Evolutionary conservation across 2,329 filamentous ascomycete species (phyloP).

Genomic region (Penicillium sp.): DNA sequence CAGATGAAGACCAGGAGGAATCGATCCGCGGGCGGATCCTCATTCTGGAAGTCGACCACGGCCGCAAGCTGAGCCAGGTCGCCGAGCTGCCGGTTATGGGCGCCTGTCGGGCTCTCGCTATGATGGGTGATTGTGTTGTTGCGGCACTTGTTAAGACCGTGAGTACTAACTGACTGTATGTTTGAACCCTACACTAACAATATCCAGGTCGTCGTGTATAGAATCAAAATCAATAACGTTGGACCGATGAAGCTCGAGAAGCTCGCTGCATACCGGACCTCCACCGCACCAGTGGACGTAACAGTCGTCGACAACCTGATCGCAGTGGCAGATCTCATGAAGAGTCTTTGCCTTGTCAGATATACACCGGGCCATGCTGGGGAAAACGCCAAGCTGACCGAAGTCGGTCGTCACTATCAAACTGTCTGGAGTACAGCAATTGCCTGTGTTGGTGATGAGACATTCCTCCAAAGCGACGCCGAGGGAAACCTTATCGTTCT

Average conservation of each 20-base stretch:
- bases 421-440: constrained; percentile 80
- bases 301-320: constrained; percentile 72
- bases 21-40: constrained; percentile 73
- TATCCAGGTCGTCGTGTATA: constrained; percentile 57
- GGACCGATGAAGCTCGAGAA: constrained; percentile 59
- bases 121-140: constrained; percentile 74
- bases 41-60: constrained; percentile 71
- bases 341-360: constrained; percentile 77
- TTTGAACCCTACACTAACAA: constrained; percentile 16
- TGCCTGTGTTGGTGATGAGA: constrained; percentile 67
- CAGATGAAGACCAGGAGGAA: constrained; percentile 59
- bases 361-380: constrained; percentile 60
- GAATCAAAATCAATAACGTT: constrained; percentile 42
- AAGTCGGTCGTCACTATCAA: constrained; percentile 77
- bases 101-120: constrained; percentile 73
- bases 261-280: constrained; percentile 72
- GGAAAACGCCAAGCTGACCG: constrained; percentile 62
- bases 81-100: constrained; percentile 69
- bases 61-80: constrained; percentile 70
- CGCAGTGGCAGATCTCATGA: constrained; percentile 89
- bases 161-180: constrained; percentile 21
- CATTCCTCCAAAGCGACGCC: constrained; percentile 79
- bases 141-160: constrained; percentile 89
- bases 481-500: constrained; percentile 85
- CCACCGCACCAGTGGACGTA: constrained; percentile 80